A percentile compares a stretch with the other conserved stretches of the same genome.
Evolutionary conservation across 768 basidiomycete species (phyloP).

Genomic region (Agrocybe praecox): DNA sequence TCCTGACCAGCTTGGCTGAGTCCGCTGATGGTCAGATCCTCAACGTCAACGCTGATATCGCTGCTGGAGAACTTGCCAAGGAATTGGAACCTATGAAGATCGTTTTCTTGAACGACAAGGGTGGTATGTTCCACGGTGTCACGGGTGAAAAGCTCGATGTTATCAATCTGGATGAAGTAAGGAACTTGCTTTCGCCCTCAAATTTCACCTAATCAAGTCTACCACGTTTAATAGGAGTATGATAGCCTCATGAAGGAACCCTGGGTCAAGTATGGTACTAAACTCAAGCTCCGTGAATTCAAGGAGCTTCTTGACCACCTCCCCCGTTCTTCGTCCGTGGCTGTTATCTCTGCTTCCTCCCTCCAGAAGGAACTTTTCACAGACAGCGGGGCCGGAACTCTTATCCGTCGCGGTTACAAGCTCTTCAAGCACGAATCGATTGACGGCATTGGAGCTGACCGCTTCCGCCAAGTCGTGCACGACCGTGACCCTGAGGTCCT

Average conservation of each 20-base stretch:
- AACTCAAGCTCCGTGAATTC: conserved; percentile 98
- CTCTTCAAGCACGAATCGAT: conserved; percentile 88
- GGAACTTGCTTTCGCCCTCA: conserved; percentile 11
- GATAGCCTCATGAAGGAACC: conserved; percentile 95
- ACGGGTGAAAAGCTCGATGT: conserved; percentile 95
- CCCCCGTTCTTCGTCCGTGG: conserved; percentile 96
- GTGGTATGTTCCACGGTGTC: conserved; percentile 96
- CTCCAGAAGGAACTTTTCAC: conserved; percentile 99
- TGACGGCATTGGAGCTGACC: conserved; percentile 87
- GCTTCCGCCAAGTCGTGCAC: conserved; percentile 92
- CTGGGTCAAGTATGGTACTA: conserved; percentile 99
- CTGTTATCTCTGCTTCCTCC: conserved; percentile 91
- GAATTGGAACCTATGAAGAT: conserved; percentile 99
- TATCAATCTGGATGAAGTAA: conserved; percentile 95
- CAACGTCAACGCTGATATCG: conserved; percentile 99
- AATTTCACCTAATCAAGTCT: not conserved
- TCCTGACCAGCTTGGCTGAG: conserved; percentile 94
- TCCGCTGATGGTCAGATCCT: conserved; percentile 96
- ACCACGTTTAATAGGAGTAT: conserved; percentile 68
- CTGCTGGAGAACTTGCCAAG: conserved; percentile 96
- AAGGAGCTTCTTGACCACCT: conserved; percentile 98
- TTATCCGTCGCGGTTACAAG: conserved; percentile 98
- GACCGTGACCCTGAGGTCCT: conserved; percentile 95
- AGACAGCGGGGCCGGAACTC: conserved; percentile 95
- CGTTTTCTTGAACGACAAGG: conserved; percentile 97